These are phyloP conservation scores for Maudiozyma serrabonitensis DNA, from an alignment of 805 yeast species.

Conservation along the genomic window DNA sequence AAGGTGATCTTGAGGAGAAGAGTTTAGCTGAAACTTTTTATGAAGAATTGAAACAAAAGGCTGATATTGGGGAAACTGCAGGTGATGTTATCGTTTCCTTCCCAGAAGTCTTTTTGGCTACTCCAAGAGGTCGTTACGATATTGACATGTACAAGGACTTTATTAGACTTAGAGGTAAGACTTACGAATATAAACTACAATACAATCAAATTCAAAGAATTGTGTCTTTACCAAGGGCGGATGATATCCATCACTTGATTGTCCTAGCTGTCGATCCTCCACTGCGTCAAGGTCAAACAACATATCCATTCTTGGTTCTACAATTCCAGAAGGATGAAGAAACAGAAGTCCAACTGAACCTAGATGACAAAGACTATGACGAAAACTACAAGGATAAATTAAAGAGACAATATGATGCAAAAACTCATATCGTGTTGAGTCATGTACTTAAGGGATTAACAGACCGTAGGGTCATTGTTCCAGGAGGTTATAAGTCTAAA, in stretches of 20 bases:
- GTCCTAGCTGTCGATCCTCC: slow-evolving; percentile 95
- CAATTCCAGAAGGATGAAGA: slow-evolving; percentile 89
- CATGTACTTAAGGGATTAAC: slow-evolving; percentile 86
- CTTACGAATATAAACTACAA: slow-evolving; percentile 92
- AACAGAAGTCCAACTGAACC: slow-evolving; percentile 77
- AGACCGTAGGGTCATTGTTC: slow-evolving; percentile 73
- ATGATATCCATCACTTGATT: slow-evolving; percentile 80
- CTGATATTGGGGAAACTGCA: slow-evolving; percentile 87
- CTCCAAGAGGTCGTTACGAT: slow-evolving; percentile 98
- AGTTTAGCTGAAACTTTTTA: slow-evolving; percentile 79
- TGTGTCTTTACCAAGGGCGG: slow-evolving; percentile 88
- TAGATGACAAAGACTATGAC: slow-evolving; percentile 74
- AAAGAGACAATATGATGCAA: slow-evolving; percentile 67
- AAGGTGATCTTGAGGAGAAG: slow-evolving; percentile 27
- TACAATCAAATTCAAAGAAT: slow-evolving; percentile 83
- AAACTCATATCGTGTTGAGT: slow-evolving; percentile 77
- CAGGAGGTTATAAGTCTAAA: slow-evolving; percentile 71
- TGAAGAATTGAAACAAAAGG: slow-evolving; percentile 84
- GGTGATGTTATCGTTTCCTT: slow-evolving; percentile 94
- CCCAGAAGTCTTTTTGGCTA: slow-evolving; percentile 80
- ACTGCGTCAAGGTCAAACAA: slow-evolving; percentile 93
- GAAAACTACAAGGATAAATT: slow-evolving; percentile 64
- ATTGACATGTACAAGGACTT: slow-evolving; percentile 85
- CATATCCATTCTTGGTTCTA: slow-evolving; percentile 83
- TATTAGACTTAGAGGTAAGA: slow-evolving; percentile 89